phyloP scores from a whole-genome alignment of 2,329 filamentous ascomycete genomes.

The Cladosporium sphaerospermum region DNA sequence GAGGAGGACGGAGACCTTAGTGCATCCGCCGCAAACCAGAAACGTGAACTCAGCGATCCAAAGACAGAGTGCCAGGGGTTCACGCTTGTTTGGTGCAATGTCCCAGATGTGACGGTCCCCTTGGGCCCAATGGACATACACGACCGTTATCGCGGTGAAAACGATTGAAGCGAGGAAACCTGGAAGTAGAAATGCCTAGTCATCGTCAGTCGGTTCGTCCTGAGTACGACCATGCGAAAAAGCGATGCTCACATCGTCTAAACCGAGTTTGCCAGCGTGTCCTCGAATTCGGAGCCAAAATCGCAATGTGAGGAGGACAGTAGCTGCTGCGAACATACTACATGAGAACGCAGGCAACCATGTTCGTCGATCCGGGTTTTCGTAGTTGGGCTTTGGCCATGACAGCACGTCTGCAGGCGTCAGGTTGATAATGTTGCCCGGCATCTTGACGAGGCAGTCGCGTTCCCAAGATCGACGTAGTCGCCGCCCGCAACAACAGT shows the following conservation, averaged over 20 bases:
- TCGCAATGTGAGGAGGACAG: constrained; percentile 22
- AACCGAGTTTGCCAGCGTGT: constrained; percentile 23
- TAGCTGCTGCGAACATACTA: constrained; percentile 21
- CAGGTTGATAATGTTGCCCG: constrained; percentile 26
- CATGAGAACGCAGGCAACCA: constrained; percentile 30
- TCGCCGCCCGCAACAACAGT: too few relatives aligned
- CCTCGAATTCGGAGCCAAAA: constrained; percentile 26
- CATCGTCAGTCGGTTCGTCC: background rate
- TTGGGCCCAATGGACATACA: constrained; percentile 22
- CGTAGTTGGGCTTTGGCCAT: constrained; percentile 29
- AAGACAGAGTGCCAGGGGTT: constrained; percentile 20
- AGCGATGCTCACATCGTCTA: constrained; percentile 27
- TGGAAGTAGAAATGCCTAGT: constrained; percentile 17
- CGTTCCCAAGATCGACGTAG: background rate
- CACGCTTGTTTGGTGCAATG: constrained; percentile 19
- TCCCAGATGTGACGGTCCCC: constrained; percentile 34
- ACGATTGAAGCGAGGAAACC: constrained; percentile 20
- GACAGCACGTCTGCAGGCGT: constrained; percentile 15
- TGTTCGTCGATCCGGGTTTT: constrained; percentile 23
- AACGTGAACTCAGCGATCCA: constrained; percentile 32
- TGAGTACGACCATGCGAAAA: background rate
- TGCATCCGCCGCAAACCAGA: constrained; percentile 27
- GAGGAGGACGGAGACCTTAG: constrained; percentile 33
- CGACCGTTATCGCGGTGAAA: constrained; percentile 20
- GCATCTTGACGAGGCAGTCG: constrained; percentile 15